Percentiles rank a stretch among this genome's conserved stretches.
These are phyloP conservation scores for Hyphopichia fennica DNA, from an alignment of 1,139 yeast genomes.

Conservation along the genomic window DNA sequence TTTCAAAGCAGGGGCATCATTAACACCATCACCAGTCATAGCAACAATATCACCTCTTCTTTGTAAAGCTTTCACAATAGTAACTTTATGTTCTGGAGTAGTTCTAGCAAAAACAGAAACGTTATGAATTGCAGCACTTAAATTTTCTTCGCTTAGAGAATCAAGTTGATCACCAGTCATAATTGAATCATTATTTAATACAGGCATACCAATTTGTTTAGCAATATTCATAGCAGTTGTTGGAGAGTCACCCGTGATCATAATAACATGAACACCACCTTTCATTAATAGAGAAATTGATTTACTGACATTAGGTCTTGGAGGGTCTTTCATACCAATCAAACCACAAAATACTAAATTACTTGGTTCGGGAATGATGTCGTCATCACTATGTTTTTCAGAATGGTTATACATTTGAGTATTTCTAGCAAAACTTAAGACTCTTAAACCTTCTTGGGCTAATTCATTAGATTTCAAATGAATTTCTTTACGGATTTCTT, in stretches of 20 bases:
- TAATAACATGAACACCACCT: conserved; percentile 93
- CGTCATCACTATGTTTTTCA: conserved; percentile 31
- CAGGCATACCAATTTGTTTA: conserved; percentile 86
- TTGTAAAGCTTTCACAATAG: conserved; percentile 89
- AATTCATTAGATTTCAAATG: conserved; percentile 57
- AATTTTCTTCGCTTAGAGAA: conserved; percentile 62
- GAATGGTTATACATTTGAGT: conserved; percentile 24
- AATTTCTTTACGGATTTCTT: conserved; percentile 46
- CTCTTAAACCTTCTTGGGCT: conserved; percentile 85
- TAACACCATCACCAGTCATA: conserved; percentile 99
- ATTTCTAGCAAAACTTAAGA: conserved; percentile 73
- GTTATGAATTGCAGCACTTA: conserved; percentile 71
- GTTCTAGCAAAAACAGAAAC: conserved; percentile 95
- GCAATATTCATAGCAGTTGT: conserved; percentile 93
- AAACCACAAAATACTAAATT: conserved; percentile 78
- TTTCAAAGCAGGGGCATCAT: conserved; percentile 98
- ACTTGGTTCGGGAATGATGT: conserved; percentile 38
- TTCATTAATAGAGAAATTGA: conserved; percentile 73
- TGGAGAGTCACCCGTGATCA: conserved; percentile 97
- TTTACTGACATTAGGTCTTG: conserved; percentile 76
- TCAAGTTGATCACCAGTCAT: conserved; percentile 85
- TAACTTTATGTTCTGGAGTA: conserved; percentile 92
- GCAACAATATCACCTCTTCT: conserved; percentile 94
- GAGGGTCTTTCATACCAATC: conserved; percentile 96
- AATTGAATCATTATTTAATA: conserved; percentile 63